Percentiles rank a stretch among this genome's conserved stretches.
Evolutionary conservation across 192 early-diverging fungal species (phyloP).

Genomic region (Coemansia sp.): DNA sequence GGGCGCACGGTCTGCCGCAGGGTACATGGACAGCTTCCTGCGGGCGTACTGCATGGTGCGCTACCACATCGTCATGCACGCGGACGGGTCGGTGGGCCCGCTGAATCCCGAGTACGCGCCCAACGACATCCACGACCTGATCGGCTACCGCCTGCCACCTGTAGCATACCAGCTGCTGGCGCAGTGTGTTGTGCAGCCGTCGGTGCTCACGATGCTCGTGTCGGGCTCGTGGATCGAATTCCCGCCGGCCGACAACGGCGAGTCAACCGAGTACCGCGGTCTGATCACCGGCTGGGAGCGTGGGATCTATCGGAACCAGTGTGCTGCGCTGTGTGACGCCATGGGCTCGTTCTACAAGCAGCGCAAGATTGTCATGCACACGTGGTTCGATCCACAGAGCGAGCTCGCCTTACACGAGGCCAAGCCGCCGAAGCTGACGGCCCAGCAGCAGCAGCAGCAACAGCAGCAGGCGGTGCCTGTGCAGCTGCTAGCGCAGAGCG

Average conservation of each 20-base stretch:
- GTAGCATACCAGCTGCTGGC: constrained; percentile 67
- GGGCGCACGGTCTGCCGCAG: constrained; percentile 53
- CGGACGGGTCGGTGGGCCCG: constrained; percentile 68
- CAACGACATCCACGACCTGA: constrained; percentile 75
- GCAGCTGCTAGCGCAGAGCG: not conserved
- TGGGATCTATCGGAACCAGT: constrained; percentile 54
- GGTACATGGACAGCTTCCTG: constrained; percentile 69
- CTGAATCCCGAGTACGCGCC: constrained; percentile 60
- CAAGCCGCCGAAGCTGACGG: constrained; percentile 9
- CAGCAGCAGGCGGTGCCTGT: not conserved
- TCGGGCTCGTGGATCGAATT: constrained; percentile 65
- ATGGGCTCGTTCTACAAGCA: constrained; percentile 63
- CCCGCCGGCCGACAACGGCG: constrained; percentile 76
- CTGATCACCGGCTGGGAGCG: constrained; percentile 60
- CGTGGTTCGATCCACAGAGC: constrained; percentile 53
- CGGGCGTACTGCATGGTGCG: constrained; percentile 67
- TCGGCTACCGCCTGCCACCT: constrained; percentile 73
- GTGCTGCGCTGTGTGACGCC: constrained; percentile 54
- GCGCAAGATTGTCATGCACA: constrained; percentile 64
- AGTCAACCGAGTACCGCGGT: constrained; percentile 66
- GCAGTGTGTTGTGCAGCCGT: constrained; percentile 61
- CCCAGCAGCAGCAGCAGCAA: not conserved
- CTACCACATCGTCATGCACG: constrained; percentile 67
- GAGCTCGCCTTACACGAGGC: constrained; percentile 39
- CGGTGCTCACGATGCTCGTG: constrained; percentile 62